phyloP scores from a whole-genome alignment of 345 rosid species.

The Salix purpurea region DNA sequence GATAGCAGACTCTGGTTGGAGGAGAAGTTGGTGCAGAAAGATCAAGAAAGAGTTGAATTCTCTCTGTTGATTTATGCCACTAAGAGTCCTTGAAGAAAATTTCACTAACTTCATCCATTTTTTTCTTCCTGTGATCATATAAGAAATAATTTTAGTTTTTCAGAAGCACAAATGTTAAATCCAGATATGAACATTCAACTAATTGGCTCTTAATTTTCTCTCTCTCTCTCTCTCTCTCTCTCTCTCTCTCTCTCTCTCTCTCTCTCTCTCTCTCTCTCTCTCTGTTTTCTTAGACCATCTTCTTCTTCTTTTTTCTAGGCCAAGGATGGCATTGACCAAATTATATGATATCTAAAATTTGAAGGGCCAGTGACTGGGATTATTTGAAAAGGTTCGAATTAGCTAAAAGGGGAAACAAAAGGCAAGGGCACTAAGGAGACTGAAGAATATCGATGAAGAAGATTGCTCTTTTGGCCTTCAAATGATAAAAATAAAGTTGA shows the following conservation, averaged over 20 bases:
- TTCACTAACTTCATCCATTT: neutral
- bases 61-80: constrained; percentile 74
- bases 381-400: constrained; percentile 5
- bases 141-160: constrained; percentile 14
- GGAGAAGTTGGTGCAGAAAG: constrained; percentile 54
- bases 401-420: constrained; percentile 6
- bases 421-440: constrained; percentile 1
- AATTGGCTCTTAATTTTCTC: neutral
- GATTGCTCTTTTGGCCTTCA: constrained; percentile 26
- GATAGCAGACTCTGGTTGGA: constrained; percentile 72
- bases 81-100: constrained; percentile 39
- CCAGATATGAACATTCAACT: neutral
- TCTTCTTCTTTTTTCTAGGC: neutral
- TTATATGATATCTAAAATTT: neutral
- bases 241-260: neutral
- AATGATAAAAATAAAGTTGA: constrained; percentile 25
- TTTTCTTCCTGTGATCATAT: constrained; percentile 10
- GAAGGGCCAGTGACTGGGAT: neutral
- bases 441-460: constrained; percentile 23
- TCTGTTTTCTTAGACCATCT: neutral
- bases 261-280: neutral
- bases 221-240: neutral
- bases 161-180: constrained; percentile 21
- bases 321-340: neutral
- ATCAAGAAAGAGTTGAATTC: constrained; percentile 63